Evolutionary conservation across 2,329 filamentous ascomycete genomes (phyloP), one percentile per base, ranked within the genome.

Genomic region (Aphanocladium album): DNA sequence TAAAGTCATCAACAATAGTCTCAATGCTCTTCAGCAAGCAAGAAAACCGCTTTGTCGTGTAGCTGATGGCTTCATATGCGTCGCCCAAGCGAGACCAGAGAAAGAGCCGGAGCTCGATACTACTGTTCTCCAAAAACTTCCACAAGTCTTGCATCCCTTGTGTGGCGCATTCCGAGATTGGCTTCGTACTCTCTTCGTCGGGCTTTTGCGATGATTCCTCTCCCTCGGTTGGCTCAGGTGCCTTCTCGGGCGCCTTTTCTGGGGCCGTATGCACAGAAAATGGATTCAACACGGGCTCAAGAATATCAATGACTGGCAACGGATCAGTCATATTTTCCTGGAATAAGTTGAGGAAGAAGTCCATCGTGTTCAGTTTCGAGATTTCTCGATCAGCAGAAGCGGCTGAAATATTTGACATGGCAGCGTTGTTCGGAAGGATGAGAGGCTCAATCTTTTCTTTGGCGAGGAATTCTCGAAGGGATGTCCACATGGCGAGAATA

Each of bases 331-430:
- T 84, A 61, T 95, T 89, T 41, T 92, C 87, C 62, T 90, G 89
- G 71, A 98, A 98, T 0, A 99, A 84, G 41, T 88, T 90, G 55
- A 92, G 81, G 73, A 99, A 98, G 72, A 98, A 98, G 70, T 97
- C 93, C 84, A 96, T 95, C 0, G 93, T 98, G 16, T 91, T 96
- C 37, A 98, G 81, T 68, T 93, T 92, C 14, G 91, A 93, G 27
- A 97, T 89, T 71, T 99, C 93, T 59, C 91, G 87, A 64, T 98
- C 93, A 8, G 95, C 88, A 0, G 91, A 90, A n/a, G 83, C 82
- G 2, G 86, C 76, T 0, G 93, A 97, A 54, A 99, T 83, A 64
- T 95, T 90, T 0, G 91, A 86, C 87, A 99, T 96, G 21, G 93
- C 83, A 1, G 86, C 83, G 69, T 96, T 98, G 72, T 99, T 98